Conservation (phyloP, 106 monocot species). For the Phalaenopsis equestris region DNA sequence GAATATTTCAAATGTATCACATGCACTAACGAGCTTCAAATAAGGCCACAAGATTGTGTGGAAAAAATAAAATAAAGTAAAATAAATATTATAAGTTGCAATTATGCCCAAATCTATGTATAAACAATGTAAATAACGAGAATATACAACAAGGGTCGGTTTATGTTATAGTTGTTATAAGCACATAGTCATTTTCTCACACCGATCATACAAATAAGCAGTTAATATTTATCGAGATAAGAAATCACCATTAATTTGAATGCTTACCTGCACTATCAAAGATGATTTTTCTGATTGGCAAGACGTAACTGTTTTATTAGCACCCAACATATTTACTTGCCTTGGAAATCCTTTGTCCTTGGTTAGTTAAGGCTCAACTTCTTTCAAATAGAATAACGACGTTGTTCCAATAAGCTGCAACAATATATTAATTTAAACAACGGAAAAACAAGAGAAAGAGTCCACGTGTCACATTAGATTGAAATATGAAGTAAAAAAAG, state of each 20-base stretch:
- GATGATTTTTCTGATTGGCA: not conserved
- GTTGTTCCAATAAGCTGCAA: not conserved
- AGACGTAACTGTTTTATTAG: not conserved
- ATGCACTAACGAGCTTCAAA: not conserved
- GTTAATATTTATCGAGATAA: not conserved
- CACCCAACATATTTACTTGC: not conserved
- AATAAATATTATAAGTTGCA: too few species aligned
- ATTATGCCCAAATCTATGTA: too few species aligned
- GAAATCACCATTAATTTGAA: not conserved
- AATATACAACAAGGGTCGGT: too few species aligned
- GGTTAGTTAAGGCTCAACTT: not conserved
- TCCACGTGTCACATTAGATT: not conserved
- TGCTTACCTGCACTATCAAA: not conserved
- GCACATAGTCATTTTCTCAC: too few species aligned
- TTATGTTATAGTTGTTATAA: too few species aligned
- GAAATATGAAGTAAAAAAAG: not conserved
- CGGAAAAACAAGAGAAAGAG: not conserved
- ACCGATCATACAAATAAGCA: not conserved
- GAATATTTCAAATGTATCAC: not conserved
- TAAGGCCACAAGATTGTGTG: too few species aligned
- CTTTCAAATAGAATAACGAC: not conserved
- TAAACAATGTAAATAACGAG: too few species aligned
- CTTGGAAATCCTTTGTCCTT: not conserved
- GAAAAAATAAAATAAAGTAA: too few species aligned
- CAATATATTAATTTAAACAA: not conserved